Conservation (phyloP, 148 eudicot genomes). For the Silene uniflora region DNA sequence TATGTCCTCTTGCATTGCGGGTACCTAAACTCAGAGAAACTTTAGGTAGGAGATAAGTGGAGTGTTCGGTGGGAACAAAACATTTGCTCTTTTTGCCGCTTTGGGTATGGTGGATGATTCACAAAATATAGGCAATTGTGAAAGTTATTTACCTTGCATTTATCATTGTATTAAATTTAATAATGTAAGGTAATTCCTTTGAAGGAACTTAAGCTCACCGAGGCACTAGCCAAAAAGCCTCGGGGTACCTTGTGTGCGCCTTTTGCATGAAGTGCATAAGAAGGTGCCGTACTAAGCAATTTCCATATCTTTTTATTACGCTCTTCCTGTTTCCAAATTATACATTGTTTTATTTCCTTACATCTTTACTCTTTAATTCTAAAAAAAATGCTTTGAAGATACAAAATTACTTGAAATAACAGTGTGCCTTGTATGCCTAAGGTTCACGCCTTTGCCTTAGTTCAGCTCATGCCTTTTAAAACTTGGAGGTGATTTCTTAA, state of each 20-base stretch:
- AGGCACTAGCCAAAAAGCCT: background rate
- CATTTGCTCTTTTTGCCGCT: conserved; percentile 1
- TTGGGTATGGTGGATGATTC: background rate
- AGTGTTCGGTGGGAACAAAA: background rate
- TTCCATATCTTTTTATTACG: background rate
- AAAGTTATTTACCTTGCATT: background rate
- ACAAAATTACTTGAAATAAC: too few relatives aligned
- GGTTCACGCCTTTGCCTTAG: too few relatives aligned
- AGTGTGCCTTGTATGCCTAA: too few relatives aligned
- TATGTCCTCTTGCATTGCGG: background rate
- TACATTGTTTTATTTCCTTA: background rate
- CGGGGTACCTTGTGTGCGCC: background rate
- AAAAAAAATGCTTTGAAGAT: too few relatives aligned
- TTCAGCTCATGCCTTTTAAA: too few relatives aligned
- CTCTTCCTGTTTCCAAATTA: background rate
- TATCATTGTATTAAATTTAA: background rate
- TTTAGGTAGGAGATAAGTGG: background rate
- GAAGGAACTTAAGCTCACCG: background rate
- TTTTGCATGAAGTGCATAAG: background rate
- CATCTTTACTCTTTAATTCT: background rate
- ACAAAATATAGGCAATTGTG: background rate
- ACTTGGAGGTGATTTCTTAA: too few relatives aligned
- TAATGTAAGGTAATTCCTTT: background rate
- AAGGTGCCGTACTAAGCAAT: background rate
- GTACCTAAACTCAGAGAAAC: background rate